phyloP scores from a whole-genome alignment of 2,329 filamentous ascomycete genomes.

The Fonsecaea erecta region DNA sequence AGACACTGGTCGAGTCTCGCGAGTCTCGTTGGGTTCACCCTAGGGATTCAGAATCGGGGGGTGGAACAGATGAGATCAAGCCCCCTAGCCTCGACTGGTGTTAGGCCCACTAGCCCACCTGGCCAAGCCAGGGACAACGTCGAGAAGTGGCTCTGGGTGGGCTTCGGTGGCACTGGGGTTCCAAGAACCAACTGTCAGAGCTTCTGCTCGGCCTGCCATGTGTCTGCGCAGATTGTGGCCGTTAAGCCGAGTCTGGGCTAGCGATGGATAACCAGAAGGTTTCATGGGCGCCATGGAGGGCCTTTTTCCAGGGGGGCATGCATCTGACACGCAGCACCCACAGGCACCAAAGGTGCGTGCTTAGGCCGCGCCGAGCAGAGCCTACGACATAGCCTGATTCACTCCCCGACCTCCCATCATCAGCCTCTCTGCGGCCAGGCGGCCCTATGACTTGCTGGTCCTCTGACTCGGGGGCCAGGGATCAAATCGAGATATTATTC shows the following conservation, averaged over 20 bases:
- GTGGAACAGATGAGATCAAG: conserved; percentile 12
- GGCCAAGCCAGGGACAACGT: conserved; percentile 14
- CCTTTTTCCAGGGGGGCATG: not conserved
- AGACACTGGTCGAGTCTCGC: conserved; percentile 19
- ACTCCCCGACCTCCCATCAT: not conserved
- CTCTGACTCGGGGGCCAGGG: conserved; percentile 1
- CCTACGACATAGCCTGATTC: not conserved
- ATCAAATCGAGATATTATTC: conserved; percentile 5
- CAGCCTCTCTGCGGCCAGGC: not conserved
- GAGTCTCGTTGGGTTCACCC: conserved; percentile 10
- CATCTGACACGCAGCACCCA: conserved; percentile 1
- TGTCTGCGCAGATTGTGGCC: conserved; percentile 12
- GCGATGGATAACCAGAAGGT: conserved; percentile 18
- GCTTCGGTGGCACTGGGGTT: conserved; percentile 19
- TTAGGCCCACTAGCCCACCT: conserved; percentile 4
- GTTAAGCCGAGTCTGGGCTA: conserved; percentile 15
- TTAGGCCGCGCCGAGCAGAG: not conserved
- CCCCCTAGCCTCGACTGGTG: conserved; percentile 9
- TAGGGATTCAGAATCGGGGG: conserved; percentile 22
- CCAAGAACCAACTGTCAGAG: not conserved
- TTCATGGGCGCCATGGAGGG: conserved; percentile 4
- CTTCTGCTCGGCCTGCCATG: conserved; percentile 17
- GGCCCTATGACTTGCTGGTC: not conserved
- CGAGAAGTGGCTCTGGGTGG: conserved; percentile 1
- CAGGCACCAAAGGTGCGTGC: not conserved